Percentiles rank a stretch among this genome's conserved stretches.
phyloP scores from a whole-genome alignment of 1,284 basidiomycete genomes.

The Malassezia brasiliensis region DNA sequence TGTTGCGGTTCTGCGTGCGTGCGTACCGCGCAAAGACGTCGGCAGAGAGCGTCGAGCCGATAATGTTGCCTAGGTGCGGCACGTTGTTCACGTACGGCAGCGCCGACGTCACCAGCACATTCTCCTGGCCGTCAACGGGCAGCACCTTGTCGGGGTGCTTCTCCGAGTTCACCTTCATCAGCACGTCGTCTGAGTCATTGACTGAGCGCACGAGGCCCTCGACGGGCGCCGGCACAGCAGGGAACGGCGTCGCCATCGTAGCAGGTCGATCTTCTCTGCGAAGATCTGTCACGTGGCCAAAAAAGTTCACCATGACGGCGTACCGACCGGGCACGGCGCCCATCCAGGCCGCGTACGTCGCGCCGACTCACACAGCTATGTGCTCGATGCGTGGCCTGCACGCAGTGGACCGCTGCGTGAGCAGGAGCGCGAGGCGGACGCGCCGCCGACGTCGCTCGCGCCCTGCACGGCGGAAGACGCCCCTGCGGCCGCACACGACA shows the following conservation, averaged over 20 bases:
- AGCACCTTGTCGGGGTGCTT: conserved; percentile 31
- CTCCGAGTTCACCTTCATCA: conserved; percentile 37
- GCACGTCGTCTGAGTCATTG: conserved; percentile 24
- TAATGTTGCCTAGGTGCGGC: conserved; percentile 96
- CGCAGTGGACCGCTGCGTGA: conserved; percentile 3
- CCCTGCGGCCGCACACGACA: not conserved
- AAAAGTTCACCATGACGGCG: not conserved
- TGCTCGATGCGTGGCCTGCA: conserved; percentile 10
- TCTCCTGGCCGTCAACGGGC: conserved; percentile 34
- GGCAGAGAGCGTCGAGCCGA: conserved; percentile 87
- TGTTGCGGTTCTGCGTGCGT: conserved; percentile 53
- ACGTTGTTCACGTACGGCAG: conserved; percentile 97
- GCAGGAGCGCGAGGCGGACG: not conserved
- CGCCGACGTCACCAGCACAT: conserved; percentile 81
- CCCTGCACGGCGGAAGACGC: not conserved
- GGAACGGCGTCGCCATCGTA: conserved; percentile 44
- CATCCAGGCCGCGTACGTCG: conserved; percentile 13
- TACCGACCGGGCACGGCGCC: conserved; percentile 16
- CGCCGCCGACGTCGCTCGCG: not conserved
- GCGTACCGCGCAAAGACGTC: conserved; percentile 87
- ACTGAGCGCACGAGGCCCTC: conserved; percentile 23
- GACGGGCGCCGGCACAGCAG: conserved; percentile 25
- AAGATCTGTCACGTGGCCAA: not conserved
- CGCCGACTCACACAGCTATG: conserved; percentile 1
- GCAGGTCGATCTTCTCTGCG: not conserved